phyloP scores from a whole-genome alignment of 768 basidiomycete genomes.

The Psilocybe sp. region DNA sequence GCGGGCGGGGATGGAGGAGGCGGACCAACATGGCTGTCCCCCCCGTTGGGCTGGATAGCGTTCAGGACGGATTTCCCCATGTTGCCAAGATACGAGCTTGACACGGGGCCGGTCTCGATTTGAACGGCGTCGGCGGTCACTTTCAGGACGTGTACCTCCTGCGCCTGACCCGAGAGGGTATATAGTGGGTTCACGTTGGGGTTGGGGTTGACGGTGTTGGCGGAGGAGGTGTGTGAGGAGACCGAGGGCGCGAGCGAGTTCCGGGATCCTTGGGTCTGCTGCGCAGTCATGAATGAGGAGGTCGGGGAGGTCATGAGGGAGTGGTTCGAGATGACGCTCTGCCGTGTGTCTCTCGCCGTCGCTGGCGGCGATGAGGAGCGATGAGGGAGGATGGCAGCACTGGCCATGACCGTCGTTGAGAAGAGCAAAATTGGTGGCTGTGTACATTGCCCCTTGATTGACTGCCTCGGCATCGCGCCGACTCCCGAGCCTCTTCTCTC shows the following conservation, averaged over 20 bases:
- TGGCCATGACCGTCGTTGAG: no score
- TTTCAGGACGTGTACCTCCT: slow-evolving; percentile 54
- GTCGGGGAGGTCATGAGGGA: neutral
- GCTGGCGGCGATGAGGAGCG: no score
- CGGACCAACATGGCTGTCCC: slow-evolving; percentile 38
- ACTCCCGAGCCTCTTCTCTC: no score
- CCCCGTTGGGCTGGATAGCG: slow-evolving; percentile 19
- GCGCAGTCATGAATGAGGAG: neutral
- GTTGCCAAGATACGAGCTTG: slow-evolving; percentile 31
- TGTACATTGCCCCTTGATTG: no score
- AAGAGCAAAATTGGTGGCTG: no score
- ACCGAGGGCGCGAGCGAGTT: slow-evolving; percentile 14
- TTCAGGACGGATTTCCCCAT: slow-evolving; percentile 31
- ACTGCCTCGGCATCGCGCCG: no score
- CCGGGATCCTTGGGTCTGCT: neutral
- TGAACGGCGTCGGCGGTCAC: slow-evolving; percentile 47
- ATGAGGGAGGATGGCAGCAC: no score
- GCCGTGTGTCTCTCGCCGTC: no score
- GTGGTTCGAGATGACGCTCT: neutral
- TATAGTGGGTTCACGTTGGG: slow-evolving; percentile 20
- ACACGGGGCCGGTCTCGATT: slow-evolving; percentile 34
- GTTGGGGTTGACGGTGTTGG: slow-evolving; percentile 24
- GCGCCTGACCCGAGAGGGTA: slow-evolving; percentile 16
- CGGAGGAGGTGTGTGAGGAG: slow-evolving; percentile 32
- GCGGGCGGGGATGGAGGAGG: slow-evolving; percentile 49